These are phyloP conservation scores for Eutrema yunnanense DNA, from an alignment of 345 rosid species.

Conservation along the genomic window DNA sequence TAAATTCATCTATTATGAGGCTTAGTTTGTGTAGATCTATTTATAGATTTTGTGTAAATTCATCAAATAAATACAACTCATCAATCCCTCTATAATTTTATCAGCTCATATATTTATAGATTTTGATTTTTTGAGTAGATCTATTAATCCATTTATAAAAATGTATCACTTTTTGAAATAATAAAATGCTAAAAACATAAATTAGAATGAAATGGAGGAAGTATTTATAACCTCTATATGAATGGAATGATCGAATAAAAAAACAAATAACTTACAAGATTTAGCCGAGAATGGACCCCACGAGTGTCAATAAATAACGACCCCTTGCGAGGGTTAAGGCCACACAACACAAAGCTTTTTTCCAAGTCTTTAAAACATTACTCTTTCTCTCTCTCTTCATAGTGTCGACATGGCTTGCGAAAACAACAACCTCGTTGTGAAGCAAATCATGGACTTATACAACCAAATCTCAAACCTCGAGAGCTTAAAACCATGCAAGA, in stretches of 20 bases:
- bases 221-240: neutral
- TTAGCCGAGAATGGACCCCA: neutral
- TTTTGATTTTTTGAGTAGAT: neutral
- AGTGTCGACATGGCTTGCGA: slow-evolving; percentile 81
- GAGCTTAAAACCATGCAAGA: slow-evolving; percentile 70
- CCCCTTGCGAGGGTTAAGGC: neutral
- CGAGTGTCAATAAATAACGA: slow-evolving; percentile 14
- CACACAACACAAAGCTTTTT: slow-evolving; percentile 1
- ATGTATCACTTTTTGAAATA: too few species aligned
- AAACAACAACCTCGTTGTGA: slow-evolving; percentile 47
- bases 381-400: slow-evolving; percentile 21
- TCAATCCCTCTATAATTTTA: neutral
- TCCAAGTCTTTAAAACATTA: slow-evolving; percentile 2
- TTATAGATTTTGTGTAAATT: too few species aligned
- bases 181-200: neutral
- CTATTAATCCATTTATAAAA: neutral
- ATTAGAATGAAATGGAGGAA: neutral
- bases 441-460: slow-evolving; percentile 49
- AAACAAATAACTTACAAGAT: neutral
- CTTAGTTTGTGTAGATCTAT: neutral
- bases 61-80: neutral
- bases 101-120: neutral
- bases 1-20: neutral
- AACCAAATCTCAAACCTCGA: slow-evolving; percentile 68
- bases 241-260: slow-evolving; percentile 7